Base-by-base conservation (phyloP, 148 eudicot genomes). In the Amaranthus cruentus region DNA sequence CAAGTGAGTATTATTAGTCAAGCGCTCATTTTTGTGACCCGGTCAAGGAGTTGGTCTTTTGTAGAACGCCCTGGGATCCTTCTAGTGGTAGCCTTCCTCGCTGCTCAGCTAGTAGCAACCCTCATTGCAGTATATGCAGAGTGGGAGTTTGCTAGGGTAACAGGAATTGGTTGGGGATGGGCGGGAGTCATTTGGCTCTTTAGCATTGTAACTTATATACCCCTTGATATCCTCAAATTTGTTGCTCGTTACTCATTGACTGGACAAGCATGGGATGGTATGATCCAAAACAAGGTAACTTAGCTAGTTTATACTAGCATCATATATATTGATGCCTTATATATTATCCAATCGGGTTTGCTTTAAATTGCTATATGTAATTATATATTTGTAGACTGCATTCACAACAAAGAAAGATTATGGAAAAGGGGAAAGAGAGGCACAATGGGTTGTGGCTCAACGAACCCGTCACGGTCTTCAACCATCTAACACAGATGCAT, bases 1-100 rank as follows among this genome's bases (percentile, higher is more conserved):
- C 98, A 93, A 93, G 96, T 93, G 77, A 93, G 98, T 76, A 93
- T 93, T 53, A 86, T 90, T 28, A 93, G 98, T 77, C 96, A 93
- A 52, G 98, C 98, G 11, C 90, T 92, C 75, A 92, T 92, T 76
- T 92, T 92, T 47, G 98, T 92, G 68, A 92, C 98, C 4, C 85
- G 98, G 68, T 88, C 98, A 70, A 83, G 91, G 53, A 88, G 96
- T 63, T 90, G 91, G 90, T 93, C 98, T 8, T 93, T 88, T 49
- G 62, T 86, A 21, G 98, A 93, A 76, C 84, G 87, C 72, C 98
- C 98, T 8, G 91, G 98, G 9, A 4, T 81, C 62, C 80, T 92
- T 75, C 87, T 92, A 3, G 49, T 87, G 15, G 10, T 68, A 4
- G 98, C 98, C 59, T 92, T 92, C 83, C 44, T 89, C 54, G 57